Conservation (phyloP, 108 stramenopile genomes). For the Discostella pseudostelligera region DNA sequence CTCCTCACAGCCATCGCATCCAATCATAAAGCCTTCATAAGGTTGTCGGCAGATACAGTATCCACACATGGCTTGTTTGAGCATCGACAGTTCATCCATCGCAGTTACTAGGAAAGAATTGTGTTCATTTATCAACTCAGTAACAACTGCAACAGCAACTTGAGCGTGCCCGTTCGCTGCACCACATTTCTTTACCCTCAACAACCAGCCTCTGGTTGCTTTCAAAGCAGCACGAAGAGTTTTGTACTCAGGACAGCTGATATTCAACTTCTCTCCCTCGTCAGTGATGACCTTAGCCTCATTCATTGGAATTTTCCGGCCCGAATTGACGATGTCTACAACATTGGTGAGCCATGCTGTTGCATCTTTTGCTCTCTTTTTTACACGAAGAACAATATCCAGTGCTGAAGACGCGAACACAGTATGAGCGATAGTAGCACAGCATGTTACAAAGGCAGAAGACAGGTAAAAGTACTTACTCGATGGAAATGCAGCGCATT, state of each 20-base stretch:
- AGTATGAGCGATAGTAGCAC: not conserved
- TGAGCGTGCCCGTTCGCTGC: conserved; percentile 32
- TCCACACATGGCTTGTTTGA: conserved; percentile 63
- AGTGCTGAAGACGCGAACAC: conserved; percentile 25
- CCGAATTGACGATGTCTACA: conserved; percentile 38
- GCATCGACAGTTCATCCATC: conserved; percentile 61
- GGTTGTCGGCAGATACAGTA: conserved; percentile 91
- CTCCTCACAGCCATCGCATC: conserved; percentile 91
- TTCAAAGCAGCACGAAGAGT: conserved; percentile 49
- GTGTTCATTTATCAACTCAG: conserved; percentile 67
- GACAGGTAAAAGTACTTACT: conserved; percentile 42
- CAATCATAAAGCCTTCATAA: conserved; percentile 96
- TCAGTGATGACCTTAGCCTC: conserved; percentile 61
- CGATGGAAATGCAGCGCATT: conserved; percentile 59
- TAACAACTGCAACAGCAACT: conserved; percentile 41
- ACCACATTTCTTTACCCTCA: conserved; percentile 59
- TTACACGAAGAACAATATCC: conserved; percentile 62
- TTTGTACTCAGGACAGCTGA: conserved; percentile 56
- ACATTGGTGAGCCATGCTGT: conserved; percentile 45
- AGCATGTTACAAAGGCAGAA: not conserved
- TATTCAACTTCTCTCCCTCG: conserved; percentile 58
- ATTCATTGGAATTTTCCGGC: conserved; percentile 50
- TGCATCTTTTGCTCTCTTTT: conserved; percentile 43
- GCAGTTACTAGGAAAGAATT: conserved; percentile 59
- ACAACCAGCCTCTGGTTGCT: conserved; percentile 56